Evolutionary conservation across 495 filamentous ascomycete genomes (phyloP).

Genomic region (Daldinia grandis): DNA sequence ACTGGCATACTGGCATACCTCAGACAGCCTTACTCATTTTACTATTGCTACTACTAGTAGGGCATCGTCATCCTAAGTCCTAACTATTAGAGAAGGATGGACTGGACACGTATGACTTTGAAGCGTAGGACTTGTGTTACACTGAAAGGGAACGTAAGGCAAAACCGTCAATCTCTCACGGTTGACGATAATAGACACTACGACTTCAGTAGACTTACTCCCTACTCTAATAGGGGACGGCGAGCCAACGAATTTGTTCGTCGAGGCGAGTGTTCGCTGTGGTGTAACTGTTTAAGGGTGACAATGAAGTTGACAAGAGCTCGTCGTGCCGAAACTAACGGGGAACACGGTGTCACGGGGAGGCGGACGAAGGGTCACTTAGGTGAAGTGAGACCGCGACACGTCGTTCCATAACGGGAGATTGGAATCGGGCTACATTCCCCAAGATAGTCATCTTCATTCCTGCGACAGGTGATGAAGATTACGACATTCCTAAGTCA

Average conservation of each 20-base stretch:
- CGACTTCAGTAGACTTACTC: neutral
- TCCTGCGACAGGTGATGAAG: conserved; percentile 28
- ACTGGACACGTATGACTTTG: conserved; percentile 6
- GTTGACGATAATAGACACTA: conserved; percentile 15
- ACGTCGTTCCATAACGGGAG: conserved; percentile 40
- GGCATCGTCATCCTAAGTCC: conserved; percentile 1
- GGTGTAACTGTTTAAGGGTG: conserved; percentile 34
- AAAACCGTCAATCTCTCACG: conserved; percentile 17
- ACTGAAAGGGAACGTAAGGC: conserved; percentile 22
- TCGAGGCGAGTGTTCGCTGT: conserved; percentile 40
- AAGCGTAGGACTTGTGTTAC: conserved; percentile 24
- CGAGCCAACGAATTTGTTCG: conserved; percentile 32
- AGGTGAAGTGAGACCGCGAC: conserved; percentile 37
- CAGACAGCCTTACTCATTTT: conserved; percentile 8
- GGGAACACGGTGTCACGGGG: conserved; percentile 29
- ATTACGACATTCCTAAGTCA: conserved; percentile 36
- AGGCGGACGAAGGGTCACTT: conserved; percentile 23
- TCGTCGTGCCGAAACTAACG: conserved; percentile 37
- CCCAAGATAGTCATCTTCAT: conserved; percentile 28
- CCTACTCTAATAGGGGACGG: neutral
- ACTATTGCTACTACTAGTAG: neutral
- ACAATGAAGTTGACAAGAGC: conserved; percentile 30
- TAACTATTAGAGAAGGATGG: conserved; percentile 14
- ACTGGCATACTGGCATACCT: neutral
- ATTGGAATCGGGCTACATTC: conserved; percentile 37